Percentiles rank a stretch among this genome's conserved stretches.
phyloP scores from a whole-genome alignment of 2,329 filamentous ascomycete genomes.

The Penicillium griseofulvum region DNA sequence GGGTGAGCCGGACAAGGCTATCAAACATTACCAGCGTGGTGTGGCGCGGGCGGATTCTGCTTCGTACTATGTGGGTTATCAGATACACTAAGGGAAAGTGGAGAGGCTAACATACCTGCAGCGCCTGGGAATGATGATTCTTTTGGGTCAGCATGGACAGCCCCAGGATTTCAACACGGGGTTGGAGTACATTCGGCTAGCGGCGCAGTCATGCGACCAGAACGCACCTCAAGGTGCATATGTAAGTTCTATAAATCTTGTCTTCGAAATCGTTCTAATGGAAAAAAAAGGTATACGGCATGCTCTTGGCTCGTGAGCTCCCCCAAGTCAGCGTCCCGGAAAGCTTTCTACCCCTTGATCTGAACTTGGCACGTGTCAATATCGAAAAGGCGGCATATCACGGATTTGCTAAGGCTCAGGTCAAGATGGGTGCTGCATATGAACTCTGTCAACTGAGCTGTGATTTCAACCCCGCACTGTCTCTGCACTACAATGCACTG shows the following conservation, averaged over 20 bases:
- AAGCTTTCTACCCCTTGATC: conserved; percentile 65
- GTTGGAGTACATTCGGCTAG: conserved; percentile 76
- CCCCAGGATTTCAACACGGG: conserved; percentile 74
- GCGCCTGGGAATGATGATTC: conserved; percentile 93
- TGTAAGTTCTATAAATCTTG: conserved; percentile 36
- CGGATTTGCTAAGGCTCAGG: conserved; percentile 91
- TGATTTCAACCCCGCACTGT: conserved; percentile 89
- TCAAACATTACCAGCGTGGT: conserved; percentile 84
- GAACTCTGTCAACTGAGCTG: conserved; percentile 91
- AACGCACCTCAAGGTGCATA: conserved; percentile 96
- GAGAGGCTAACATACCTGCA: conserved; percentile 44
- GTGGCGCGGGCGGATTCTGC: conserved; percentile 81
- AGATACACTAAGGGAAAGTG: conserved; percentile 3
- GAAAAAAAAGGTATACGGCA: conserved; percentile 67
- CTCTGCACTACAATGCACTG: conserved; percentile 91
- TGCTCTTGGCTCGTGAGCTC: conserved; percentile 86
- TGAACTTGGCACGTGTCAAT: conserved; percentile 73
- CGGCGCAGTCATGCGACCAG: conserved; percentile 86
- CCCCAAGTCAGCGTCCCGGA: conserved; percentile 86
- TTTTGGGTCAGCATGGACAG: conserved; percentile 90
- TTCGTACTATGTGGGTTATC: conserved; percentile 60
- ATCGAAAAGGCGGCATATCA: conserved; percentile 96
- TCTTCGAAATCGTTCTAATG: conserved; percentile 5
- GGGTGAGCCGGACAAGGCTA: conserved; percentile 85
- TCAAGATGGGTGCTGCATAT: conserved; percentile 95